Base-by-base conservation (phyloP, 2,329 filamentous ascomycete genomes). In the Xylogone sp. region DNA sequence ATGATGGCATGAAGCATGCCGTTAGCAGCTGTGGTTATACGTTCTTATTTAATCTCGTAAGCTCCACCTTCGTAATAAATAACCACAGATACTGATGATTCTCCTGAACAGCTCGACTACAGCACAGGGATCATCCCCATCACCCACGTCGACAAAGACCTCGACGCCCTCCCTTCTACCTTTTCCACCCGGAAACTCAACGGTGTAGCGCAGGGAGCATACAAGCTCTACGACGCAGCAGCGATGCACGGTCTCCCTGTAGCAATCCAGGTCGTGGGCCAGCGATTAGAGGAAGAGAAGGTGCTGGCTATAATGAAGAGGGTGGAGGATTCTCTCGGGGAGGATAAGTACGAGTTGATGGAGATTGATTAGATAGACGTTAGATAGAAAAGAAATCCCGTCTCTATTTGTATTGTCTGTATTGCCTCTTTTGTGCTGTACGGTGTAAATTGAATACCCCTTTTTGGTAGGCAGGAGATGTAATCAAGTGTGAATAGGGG, bases 1-100 rank as follows among this genome's bases (percentile, higher is more conserved):
- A 96, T 65, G 82, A 85, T 45, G 91, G 84, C 0, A 97, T 96
- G 90, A 82, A 83, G 59, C 85, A 93, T 61, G 90, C 90, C 2
- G 84, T 94, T 43, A 88, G 87, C 56, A 90, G 86, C 59, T 97
- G 92, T 62, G 91, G 90, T 1, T 97, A 97, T 65, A 97, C 92
- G 0, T 96, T 97, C 66, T 71, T 96, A 51, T 97, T 94, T 74
- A 97, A 97, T 62, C 59, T 97, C 63, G 86, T 88, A 72, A 69
- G 82, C 72, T 21, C 16, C 19, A 42, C 9, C 20, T 46, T 43
- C 8, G 49, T 7, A 24, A 42, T n/a, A 31, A 42, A 27, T 27
- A 6, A 10, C 5, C 10, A 10, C 24, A 9, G 5, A 39, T 39
- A 18, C 13, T 7, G n/a, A 39, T 18, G 34, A 21, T 6, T 29